Conservation (phyloP, 768 basidiomycete species). For the Boletus subcaerulescens region DNA sequence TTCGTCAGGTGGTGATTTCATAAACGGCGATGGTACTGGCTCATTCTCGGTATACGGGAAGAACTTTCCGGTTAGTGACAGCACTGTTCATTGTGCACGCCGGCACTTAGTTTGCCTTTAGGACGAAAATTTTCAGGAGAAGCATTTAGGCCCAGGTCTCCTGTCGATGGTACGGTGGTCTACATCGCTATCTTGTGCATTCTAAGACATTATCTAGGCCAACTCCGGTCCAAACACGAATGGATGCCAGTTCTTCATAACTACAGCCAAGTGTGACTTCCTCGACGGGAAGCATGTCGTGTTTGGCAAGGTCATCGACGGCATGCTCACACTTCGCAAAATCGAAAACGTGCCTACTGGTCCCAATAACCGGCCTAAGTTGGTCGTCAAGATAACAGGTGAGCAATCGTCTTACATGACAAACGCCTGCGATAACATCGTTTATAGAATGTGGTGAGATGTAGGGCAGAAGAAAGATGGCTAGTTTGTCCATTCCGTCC, state of each 20-base stretch:
- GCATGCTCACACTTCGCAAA: constrained; percentile 93
- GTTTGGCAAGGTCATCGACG: constrained; percentile 87
- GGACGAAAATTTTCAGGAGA: constrained; percentile 95
- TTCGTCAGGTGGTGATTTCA: constrained; percentile 80
- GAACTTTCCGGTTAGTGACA: constrained; percentile 71
- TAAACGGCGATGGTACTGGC: constrained; percentile 94
- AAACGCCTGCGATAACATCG: background rate
- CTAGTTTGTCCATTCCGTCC: background rate
- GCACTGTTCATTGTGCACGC: background rate
- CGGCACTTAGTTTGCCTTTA: constrained; percentile 28
- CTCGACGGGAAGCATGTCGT: constrained; percentile 94
- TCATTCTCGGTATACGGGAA: constrained; percentile 96
- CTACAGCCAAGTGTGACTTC: constrained; percentile 92
- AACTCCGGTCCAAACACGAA: constrained; percentile 95
- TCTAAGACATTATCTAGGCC: constrained; percentile 49
- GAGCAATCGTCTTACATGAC: constrained; percentile 15
- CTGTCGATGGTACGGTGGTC: constrained; percentile 74
- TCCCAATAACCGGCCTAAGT: constrained; percentile 84
- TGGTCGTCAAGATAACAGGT: constrained; percentile 88
- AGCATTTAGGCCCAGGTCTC: constrained; percentile 82
- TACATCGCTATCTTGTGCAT: background rate
- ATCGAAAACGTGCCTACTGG: constrained; percentile 96
- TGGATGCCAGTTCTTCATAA: constrained; percentile 98
- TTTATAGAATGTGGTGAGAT: constrained; percentile 56
- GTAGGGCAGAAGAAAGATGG: constrained; percentile 30